Evolutionary conservation across 2,329 filamentous ascomycete genomes (phyloP), one percentile per base, ranked within the genome.

Genomic region (Neofusicoccum cordaticola): DNA sequence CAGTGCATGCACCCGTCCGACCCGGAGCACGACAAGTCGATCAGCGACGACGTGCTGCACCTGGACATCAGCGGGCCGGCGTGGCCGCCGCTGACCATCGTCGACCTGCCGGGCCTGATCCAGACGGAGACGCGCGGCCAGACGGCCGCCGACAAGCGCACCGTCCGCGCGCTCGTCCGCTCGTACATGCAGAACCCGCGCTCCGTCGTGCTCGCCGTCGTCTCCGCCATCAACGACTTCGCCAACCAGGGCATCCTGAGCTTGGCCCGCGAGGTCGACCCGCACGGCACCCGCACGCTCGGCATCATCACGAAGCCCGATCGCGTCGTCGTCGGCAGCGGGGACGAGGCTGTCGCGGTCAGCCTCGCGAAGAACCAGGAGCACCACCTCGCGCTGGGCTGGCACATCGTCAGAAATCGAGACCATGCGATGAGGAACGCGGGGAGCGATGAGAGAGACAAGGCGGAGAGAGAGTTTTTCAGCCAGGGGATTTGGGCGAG

Each of bases 241-340:
- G 83, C 83, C 8, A 83, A 86, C 19, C 87, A 91, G 69, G 75
- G 79, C 1, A 82, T 90, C 1, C 76, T 84, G 0, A 78, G 81
- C 31, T 82, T 80, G 11, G 80, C 80, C 0, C 75, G 78, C n/a
- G 66, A 75, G 37, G 80, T 85, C 39, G 84, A 87, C 68, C 78
- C 75, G 0, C 67, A 74, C 0, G 76, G 78, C 1, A 66, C 72
- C 1, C 80, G 85, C 1, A 87, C 85, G 0, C 72, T 88, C 0
- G 83, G 85, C 0, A 77, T 88, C 53, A 81, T 88, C 50, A 88
- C 85, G 0, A 87, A 86, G 67, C 82, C 83, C 0, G 84, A 86
- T 66, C 71, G 76, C 0, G 70, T 83, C 0, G 69, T 68, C 0
- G 61, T 72, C 0, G 79, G 77, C 0, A 78, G 78, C 0, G 71